phyloP scores from a whole-genome alignment of 495 filamentous ascomycete species.

The Usnea hakonensis region DNA sequence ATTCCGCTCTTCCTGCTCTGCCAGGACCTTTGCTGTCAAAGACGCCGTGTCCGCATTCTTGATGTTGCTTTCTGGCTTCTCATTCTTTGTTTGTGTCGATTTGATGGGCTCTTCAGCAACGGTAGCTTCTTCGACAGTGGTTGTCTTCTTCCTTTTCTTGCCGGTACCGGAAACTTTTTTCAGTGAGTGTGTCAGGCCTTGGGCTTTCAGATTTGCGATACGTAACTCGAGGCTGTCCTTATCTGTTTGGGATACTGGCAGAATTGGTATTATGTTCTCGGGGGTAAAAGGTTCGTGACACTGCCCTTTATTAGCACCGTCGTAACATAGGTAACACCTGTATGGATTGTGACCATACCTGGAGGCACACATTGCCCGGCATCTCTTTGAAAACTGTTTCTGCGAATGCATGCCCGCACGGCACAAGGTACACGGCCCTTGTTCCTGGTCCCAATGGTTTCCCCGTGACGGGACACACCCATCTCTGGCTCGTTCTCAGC shows the following conservation, averaged over 20 bases:
- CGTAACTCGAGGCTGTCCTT: slow-evolving; percentile 60
- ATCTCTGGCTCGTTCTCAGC: slow-evolving; percentile 30
- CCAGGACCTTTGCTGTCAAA: slow-evolving; percentile 74
- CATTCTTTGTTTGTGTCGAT: slow-evolving; percentile 7
- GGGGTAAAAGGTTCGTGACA: slow-evolving; percentile 68
- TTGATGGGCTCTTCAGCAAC: slow-evolving; percentile 22
- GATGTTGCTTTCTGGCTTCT: slow-evolving; percentile 46
- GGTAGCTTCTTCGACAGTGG: slow-evolving; percentile 24
- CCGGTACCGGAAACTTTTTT: slow-evolving; percentile 69
- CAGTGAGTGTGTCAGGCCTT: slow-evolving; percentile 73
- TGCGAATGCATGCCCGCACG: slow-evolving; percentile 91
- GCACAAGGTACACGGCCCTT: slow-evolving; percentile 82
- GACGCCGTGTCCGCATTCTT: slow-evolving; percentile 81
- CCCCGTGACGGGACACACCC: slow-evolving; percentile 80
- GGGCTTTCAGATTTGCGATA: slow-evolving; percentile 54
- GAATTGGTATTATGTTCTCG: slow-evolving; percentile 75
- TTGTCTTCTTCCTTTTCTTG: slow-evolving; percentile 56
- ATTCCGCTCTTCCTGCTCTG: slow-evolving; percentile 73
- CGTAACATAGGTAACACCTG: not conserved
- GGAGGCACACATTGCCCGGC: slow-evolving; percentile 51
- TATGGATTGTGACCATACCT: slow-evolving; percentile 36
- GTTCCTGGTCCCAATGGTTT: slow-evolving; percentile 75
- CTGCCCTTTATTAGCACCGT: slow-evolving; percentile 31
- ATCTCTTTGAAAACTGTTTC: slow-evolving; percentile 79
- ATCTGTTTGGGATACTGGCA: slow-evolving; percentile 63